Percentiles rank a stretch among this genome's conserved stretches.
Evolutionary conservation across 2,329 filamentous ascomycete species (phyloP).

Genomic region (Fusarium pseudocircinatum): DNA sequence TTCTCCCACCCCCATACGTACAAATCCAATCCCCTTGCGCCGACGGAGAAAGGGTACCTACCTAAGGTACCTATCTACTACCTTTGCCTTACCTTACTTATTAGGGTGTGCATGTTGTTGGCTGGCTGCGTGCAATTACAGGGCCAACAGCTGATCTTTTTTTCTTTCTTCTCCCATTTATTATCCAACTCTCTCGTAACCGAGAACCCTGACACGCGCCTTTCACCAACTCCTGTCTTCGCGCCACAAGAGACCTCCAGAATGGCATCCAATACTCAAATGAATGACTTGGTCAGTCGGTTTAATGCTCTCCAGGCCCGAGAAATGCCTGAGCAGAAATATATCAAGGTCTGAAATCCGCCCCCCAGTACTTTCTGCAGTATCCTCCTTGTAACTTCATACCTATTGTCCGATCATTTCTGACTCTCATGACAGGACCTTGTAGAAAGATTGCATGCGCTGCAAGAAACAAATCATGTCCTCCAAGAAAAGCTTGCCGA

Average conservation of each 20-base stretch:
- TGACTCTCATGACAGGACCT: not conserved
- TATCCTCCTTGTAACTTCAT: not conserved
- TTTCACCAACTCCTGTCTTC: constrained; percentile 6
- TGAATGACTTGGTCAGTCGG: not conserved
- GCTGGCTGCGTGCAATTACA: constrained; percentile 23
- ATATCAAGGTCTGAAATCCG: not conserved
- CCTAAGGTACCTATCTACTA: too few relatives aligned
- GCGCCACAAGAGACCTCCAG: not conserved
- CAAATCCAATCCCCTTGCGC: constrained; percentile 25
- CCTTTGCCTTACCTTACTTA: too few relatives aligned
- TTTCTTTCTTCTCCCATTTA: not conserved
- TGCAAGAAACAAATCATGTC: not conserved
- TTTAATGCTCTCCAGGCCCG: not conserved
- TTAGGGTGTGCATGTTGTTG: constrained; percentile 28
- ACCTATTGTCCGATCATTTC: not conserved
- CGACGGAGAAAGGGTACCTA: constrained; percentile 7
- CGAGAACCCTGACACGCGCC: constrained; percentile 17
- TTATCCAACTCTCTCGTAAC: constrained; percentile 1
- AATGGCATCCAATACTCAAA: not conserved
- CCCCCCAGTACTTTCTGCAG: not conserved
- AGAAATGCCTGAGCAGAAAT: not conserved
- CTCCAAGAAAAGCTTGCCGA: not conserved
- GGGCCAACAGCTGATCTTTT: constrained; percentile 22
- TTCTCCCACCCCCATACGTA: constrained; percentile 3
- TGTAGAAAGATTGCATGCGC: not conserved